Evolutionary conservation across 306 rosid genomes (phyloP), one percentile per base, ranked within the genome.

Genomic region (Vigna mungo): DNA sequence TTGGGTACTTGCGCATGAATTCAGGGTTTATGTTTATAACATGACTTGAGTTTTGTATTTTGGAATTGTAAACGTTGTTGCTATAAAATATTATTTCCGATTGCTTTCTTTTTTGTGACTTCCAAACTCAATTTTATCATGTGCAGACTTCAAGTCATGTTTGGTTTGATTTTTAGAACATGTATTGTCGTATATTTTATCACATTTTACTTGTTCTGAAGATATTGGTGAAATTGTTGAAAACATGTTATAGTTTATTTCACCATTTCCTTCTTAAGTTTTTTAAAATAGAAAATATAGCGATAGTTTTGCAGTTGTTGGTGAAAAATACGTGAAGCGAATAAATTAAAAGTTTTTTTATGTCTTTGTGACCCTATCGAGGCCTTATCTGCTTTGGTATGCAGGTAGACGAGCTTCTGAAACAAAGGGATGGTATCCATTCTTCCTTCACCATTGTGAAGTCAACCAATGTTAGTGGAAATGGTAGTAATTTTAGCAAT

Each of bases 321-420:
- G 5, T 3, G 59, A 53, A 53, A 8, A 53, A 18, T 53, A 53
- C 18, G 59, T 18, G 25, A 18, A 53, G 25, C 20, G 27, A 17
- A 53, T 51, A 51, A 54, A 20, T 8, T 54, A 3, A 3, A 53
- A 52, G 30, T 54, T 9, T 18, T 36, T 18, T 9, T 3, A 2
- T 67, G 1, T 67, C n/a, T 63, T 43, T 44, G 17, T 70, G 49
- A 69, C 20, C 51, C 53, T 63, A 53, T 62, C 54, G 23, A 56
- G 62, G 44, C 25, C 5, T 36, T 36, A 61, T 49, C 41, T 78
- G 30, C 30, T 69, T 80, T 30, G 58, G 44, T 61, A 44, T 66
- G 15, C 97, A 96, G 99, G 99, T 96, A 12, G 99, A 92, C 32
- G 99, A 96, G 86, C 92, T 96, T 84, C 93, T 96, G 84, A 96